Evolutionary conservation across 1,284 basidiomycete species (phyloP).

Genomic region (Ustilago curta): DNA sequence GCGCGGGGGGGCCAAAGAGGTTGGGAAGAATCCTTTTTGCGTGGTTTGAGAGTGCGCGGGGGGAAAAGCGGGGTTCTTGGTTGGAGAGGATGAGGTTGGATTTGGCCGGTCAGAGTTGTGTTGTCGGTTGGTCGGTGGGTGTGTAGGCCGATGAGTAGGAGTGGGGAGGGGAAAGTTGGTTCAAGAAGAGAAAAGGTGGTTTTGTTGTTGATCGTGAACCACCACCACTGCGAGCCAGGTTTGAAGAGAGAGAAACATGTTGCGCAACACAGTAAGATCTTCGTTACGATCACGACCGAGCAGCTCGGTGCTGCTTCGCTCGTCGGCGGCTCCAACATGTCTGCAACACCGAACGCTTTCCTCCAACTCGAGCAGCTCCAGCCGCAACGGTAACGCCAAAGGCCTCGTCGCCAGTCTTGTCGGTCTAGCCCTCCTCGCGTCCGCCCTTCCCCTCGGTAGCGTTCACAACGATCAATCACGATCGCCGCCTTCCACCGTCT

Average conservation of each 20-base stretch:
- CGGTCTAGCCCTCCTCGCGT: conserved; percentile 38
- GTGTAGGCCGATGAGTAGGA: too few species aligned
- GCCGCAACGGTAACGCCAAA: conserved; percentile 11
- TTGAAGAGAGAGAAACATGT: conserved; percentile 10
- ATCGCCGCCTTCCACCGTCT: conserved; percentile 22
- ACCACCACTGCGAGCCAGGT: not conserved
- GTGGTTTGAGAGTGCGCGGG: not conserved
- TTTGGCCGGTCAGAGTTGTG: not conserved
- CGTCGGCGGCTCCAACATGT: conserved; percentile 11
- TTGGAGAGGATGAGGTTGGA: not conserved
- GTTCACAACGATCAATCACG: conserved; percentile 33
- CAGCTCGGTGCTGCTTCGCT: conserved; percentile 18
- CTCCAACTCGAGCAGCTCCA: not conserved
- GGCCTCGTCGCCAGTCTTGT: conserved; percentile 34
- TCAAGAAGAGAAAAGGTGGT: not conserved
- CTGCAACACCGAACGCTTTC: conserved; percentile 13
- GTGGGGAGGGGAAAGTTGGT: too few species aligned
- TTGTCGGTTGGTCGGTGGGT: not conserved
- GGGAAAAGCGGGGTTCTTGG: not conserved
- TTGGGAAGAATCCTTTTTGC: conserved; percentile 2
- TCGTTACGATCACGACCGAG: conserved; percentile 29
- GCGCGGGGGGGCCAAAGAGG: not conserved
- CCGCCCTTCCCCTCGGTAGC: conserved; percentile 15
- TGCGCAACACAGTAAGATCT: conserved; percentile 17
- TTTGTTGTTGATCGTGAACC: not conserved